Conservation (phyloP, 2,329 filamentous ascomycete species). For the Fusarium gaditjirri region DNA sequence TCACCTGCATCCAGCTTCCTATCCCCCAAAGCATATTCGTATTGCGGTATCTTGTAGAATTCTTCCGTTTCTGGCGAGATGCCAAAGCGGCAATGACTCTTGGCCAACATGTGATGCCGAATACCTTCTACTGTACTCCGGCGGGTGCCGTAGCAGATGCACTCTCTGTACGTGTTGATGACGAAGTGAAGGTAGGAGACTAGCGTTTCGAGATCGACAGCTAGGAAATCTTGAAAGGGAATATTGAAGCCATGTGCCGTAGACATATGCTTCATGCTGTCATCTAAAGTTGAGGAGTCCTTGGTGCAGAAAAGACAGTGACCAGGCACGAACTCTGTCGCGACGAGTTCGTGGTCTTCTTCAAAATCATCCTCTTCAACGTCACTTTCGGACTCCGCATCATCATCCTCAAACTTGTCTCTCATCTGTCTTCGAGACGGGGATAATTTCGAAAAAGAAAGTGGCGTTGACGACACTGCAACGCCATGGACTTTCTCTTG, state of each 20-base stretch:
- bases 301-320: neutral
- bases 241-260: constrained; percentile 59
- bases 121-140: constrained; percentile 56
- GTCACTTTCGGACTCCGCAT: accelerated
- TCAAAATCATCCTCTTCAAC: neutral
- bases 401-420: accelerated
- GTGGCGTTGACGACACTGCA: neutral
- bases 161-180: constrained; percentile 61
- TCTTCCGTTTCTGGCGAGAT: constrained; percentile 53
- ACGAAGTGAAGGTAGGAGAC: constrained; percentile 60
- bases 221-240: constrained; percentile 52
- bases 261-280: constrained; percentile 61
- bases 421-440: accelerated
- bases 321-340: neutral
- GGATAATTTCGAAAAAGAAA: accelerated
- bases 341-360: neutral
- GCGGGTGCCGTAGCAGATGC: constrained; percentile 60
- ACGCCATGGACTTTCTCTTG: neutral
- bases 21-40: neutral
- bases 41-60: constrained; percentile 40
- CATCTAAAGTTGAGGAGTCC: constrained; percentile 10
- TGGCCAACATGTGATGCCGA: constrained; percentile 63
- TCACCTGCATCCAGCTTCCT: neutral
- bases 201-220: constrained; percentile 58
- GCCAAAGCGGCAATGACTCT: constrained; percentile 61